Evolutionary conservation across 2,329 filamentous ascomycete species (phyloP).

Genomic region (Exophiala dermatitidis): DNA sequence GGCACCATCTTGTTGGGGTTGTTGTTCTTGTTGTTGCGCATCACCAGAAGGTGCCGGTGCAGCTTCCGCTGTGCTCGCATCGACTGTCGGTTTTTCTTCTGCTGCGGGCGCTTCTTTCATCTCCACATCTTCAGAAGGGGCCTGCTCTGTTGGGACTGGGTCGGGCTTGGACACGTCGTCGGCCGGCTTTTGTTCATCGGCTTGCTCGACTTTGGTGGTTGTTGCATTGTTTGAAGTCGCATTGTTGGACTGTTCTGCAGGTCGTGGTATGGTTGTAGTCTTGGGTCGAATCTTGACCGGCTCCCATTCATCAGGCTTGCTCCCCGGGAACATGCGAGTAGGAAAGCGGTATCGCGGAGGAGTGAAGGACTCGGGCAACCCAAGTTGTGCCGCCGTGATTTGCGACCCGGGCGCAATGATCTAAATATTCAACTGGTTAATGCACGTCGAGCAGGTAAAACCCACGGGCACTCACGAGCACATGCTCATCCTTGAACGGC

Average conservation of each 20-base stretch:
- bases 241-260: conserved; percentile 28
- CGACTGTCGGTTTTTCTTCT: conserved; percentile 17
- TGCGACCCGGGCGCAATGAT: conserved; percentile 63
- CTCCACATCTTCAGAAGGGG: conserved; percentile 33
- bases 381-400: conserved; percentile 84
- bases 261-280: conserved; percentile 29
- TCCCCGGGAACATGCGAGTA: conserved; percentile 83
- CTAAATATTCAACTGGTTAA: conserved; percentile 28
- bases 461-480: conserved; percentile 36
- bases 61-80: conserved; percentile 1
- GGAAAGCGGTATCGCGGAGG: conserved; percentile 78
- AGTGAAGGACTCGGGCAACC: conserved; percentile 81
- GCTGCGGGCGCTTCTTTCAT: conserved; percentile 40
- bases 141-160: conserved; percentile 34
- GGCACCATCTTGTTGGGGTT: conserved; percentile 22
- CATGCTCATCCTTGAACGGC: conserved; percentile 48
- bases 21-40: conserved; percentile 5
- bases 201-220: conserved; percentile 7
- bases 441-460: background rate
- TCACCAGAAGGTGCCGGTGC: background rate
- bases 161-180: conserved; percentile 28
- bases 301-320: conserved; percentile 71
- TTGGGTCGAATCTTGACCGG: conserved; percentile 67
- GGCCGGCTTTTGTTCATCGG: conserved; percentile 6
- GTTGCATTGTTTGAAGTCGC: conserved; percentile 32